Conservation (phyloP, 2,329 filamentous ascomycete species). For the Curvularia spicifera region DNA sequence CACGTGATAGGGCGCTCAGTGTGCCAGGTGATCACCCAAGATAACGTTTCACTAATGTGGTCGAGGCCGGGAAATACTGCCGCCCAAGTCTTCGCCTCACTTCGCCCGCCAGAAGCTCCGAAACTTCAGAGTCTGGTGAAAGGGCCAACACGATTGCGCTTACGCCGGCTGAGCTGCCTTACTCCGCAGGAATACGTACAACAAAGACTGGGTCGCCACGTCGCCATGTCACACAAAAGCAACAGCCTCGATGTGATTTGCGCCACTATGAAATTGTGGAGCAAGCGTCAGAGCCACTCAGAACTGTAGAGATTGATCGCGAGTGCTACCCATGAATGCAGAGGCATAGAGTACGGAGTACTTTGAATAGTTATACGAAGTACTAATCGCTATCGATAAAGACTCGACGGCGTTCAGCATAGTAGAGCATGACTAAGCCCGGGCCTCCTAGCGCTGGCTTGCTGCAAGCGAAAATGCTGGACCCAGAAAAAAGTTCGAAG, state of each 20-base stretch:
- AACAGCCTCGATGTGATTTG: neutral
- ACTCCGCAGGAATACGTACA: neutral
- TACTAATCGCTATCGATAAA: neutral
- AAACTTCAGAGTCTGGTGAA: neutral
- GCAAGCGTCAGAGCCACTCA: neutral
- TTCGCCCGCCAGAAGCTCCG: neutral
- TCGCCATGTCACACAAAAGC: neutral
- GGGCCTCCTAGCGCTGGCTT: constrained; percentile 7
- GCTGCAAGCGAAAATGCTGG: constrained; percentile 24
- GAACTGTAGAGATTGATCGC: neutral
- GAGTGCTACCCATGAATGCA: neutral
- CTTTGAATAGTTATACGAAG: neutral
- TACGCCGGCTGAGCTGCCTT: neutral
- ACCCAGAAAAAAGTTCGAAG: constrained; percentile 28
- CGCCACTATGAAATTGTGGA: neutral
- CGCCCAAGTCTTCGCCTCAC: constrained; percentile 9
- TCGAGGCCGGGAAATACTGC: constrained; percentile 5
- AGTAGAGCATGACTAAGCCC: constrained; percentile 23
- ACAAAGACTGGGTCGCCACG: neutral
- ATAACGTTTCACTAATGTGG: constrained; percentile 11
- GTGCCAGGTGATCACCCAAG: constrained; percentile 11
- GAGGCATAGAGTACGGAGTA: neutral
- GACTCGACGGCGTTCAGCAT: neutral
- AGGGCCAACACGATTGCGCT: neutral
- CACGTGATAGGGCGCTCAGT: constrained; percentile 5